Conservation (phyloP, 305 asterid species). For the Fraxinus dipetala region DNA sequence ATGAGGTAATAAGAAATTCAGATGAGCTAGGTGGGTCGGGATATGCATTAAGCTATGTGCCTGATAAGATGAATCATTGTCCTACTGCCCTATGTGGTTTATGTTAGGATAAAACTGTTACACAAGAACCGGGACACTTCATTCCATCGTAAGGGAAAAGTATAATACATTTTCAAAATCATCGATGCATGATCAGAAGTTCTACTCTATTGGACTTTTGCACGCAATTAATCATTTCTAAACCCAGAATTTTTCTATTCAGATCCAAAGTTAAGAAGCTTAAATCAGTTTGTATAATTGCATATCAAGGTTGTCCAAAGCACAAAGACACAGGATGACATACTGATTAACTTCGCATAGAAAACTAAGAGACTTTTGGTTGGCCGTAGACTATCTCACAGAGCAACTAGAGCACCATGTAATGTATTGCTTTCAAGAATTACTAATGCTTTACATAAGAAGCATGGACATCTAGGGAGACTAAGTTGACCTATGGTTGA, state of each 20-base stretch:
- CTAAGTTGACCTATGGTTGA: too few relatives aligned
- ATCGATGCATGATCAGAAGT: not conserved
- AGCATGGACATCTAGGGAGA: not conserved
- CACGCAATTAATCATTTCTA: not conserved
- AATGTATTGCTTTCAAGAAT: not conserved
- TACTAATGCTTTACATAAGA: constrained; percentile 13
- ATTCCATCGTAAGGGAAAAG: not conserved
- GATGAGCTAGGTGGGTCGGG: not conserved
- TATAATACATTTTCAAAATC: not conserved
- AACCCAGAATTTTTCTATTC: not conserved
- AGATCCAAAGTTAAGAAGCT: not conserved
- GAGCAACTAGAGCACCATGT: not conserved
- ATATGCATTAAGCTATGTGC: not conserved
- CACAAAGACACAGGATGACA: not conserved
- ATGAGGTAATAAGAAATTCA: not conserved
- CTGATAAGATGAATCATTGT: not conserved
- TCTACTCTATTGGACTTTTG: not conserved
- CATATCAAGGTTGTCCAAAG: not conserved
- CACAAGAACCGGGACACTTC: not conserved
- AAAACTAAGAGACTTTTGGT: not conserved
- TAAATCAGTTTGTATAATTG: not conserved
- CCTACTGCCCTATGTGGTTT: not conserved
- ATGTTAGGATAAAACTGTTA: not conserved
- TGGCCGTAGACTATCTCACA: not conserved
- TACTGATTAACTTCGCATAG: not conserved